These are phyloP conservation scores for Trichoderma gamsii DNA, from an alignment of 495 filamentous ascomycete species.

Conservation along the genomic window DNA sequence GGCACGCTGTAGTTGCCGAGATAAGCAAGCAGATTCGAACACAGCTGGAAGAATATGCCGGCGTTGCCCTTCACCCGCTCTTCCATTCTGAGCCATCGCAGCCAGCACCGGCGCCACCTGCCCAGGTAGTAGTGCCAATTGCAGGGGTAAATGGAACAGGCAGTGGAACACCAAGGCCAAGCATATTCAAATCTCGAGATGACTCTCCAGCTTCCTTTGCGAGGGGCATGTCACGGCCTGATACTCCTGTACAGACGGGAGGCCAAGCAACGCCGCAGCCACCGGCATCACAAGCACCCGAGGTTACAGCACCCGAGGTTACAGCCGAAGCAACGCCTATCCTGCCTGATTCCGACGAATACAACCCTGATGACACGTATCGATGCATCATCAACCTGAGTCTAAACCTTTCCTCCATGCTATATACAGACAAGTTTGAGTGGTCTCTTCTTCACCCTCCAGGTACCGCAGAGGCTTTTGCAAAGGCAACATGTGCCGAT, in stretches of 20 bases:
- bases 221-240: constrained; percentile 34
- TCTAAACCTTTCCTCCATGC: constrained; percentile 84
- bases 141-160: not conserved
- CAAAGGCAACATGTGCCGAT: constrained; percentile 85
- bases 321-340: constrained; percentile 48
- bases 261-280: constrained; percentile 15
- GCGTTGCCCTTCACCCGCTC: constrained; percentile 85
- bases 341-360: constrained; percentile 46
- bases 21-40: constrained; percentile 92
- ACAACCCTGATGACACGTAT: constrained; percentile 86
- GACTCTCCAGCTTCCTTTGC: constrained; percentile 40
- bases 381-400: constrained; percentile 84
- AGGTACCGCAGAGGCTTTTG: constrained; percentile 87
- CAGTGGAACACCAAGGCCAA: constrained; percentile 33
- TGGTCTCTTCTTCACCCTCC: constrained; percentile 93
- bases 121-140: constrained; percentile 31
- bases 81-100: constrained; percentile 59
- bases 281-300: constrained; percentile 19
- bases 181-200: constrained; percentile 18
- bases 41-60: constrained; percentile 93
- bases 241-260: constrained; percentile 36
- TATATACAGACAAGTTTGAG: constrained; percentile 97
- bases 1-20: constrained; percentile 56
- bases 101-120: constrained; percentile 24
- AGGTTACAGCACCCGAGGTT: constrained; percentile 46